Percentiles rank a stretch among this genome's conserved stretches.
Conservation (phyloP, 257 asterid genomes). For the Plectranthus barbatus region DNA sequence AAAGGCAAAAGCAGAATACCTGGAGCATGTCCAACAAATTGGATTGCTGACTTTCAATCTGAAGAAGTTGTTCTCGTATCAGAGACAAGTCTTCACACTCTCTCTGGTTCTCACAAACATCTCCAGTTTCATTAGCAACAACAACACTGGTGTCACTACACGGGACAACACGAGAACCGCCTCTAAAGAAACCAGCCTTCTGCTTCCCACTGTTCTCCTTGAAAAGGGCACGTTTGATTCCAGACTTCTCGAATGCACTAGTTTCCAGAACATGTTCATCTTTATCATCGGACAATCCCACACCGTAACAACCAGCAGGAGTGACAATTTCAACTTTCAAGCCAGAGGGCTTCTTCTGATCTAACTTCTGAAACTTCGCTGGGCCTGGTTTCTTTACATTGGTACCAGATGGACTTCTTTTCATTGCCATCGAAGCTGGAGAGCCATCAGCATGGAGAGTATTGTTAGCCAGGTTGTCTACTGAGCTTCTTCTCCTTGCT, state of each 20-base stretch:
- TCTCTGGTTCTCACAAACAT: conserved; percentile 33
- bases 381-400: conserved; percentile 30
- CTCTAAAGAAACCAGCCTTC: conserved; percentile 22
- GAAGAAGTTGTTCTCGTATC: conserved; percentile 76
- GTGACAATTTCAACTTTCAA: conserved; percentile 20
- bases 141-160: conserved; percentile 41
- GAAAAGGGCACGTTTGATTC: conserved; percentile 52
- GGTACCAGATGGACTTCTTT: conserved; percentile 30
- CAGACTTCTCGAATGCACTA: conserved; percentile 27
- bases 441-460: conserved; percentile 33
- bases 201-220: conserved; percentile 31
- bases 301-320: conserved; percentile 24
- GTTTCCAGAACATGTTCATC: conserved; percentile 20
- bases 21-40: conserved; percentile 69
- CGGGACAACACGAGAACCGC: conserved; percentile 56
- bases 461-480: conserved; percentile 24
- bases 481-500: conserved; percentile 24
- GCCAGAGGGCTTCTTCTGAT: conserved; percentile 43
- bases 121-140: conserved; percentile 39
- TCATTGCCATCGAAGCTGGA: conserved; percentile 41
- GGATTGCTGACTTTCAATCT: conserved; percentile 87
- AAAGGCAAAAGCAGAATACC: conserved; percentile 35
- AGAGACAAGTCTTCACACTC: conserved; percentile 61
- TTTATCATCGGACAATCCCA: conserved; percentile 20
- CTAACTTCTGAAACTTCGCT: conserved; percentile 68